Evolutionary conservation across 164 flowering plant species (phyloP), one percentile per base, ranked within the genome.

Genomic region (Magnolia officinalis): DNA sequence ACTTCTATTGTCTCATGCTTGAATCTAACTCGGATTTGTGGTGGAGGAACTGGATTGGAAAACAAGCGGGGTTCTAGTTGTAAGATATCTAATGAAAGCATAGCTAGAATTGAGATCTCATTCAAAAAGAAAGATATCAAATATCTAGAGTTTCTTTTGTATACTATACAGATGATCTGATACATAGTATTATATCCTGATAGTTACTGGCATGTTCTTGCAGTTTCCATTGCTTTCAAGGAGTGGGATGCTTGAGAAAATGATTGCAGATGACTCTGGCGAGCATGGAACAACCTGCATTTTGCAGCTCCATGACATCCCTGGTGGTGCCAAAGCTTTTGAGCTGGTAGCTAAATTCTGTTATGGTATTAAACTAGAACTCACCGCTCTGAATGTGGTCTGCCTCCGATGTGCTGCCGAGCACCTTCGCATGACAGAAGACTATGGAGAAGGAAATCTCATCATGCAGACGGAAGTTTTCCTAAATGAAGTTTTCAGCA

Each of bases 181-280:
- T 55, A 10, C 16, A 55, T 10, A 16, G 61, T 55, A 55, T 55
- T 16, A 10, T 55, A 55, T 10, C 18, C 52, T 52, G 63, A 29
- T 31, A 73, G 71, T 26, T 16, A 37, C 29, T 45, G n/a, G 26
- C 31, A 49, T 49, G 14, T 75, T 67, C 65, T 23, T 70, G 73
- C 84, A 92, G 97, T 92, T 91, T 82, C 97, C 95, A 2, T 79
- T 90, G 83, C 83, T 91, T 9, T 90, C 94, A 2, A 86, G 88
- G 83, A 91, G 95, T 75, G 89, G 87, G 21, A 72, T 87, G 49
- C 70, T 92, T 52, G 91, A 85, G 79, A 85, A 82, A 50, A 76
- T 83, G 16, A 83, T 92, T 51, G 88, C 78, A 74, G 89, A 85
- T 16, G 50, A 63, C 61, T 74, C 82, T n/a, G 51, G 64, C 0